Base-by-base conservation (phyloP, 768 basidiomycete species). In the Pleurotus tuoliensis region DNA sequence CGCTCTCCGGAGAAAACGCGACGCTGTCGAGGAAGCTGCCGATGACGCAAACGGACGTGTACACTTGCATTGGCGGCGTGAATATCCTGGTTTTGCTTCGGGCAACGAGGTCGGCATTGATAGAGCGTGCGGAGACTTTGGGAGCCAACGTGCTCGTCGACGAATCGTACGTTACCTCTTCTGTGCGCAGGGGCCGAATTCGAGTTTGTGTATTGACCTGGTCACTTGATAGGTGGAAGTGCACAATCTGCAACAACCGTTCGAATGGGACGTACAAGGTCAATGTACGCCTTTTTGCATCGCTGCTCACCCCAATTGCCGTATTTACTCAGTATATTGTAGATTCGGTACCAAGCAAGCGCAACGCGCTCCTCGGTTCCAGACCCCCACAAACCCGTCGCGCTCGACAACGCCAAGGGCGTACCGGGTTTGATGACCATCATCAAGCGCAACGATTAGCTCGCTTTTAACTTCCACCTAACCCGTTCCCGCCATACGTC, bases 401-500 rank as follows among this genome's bases (percentile, higher is more conserved):
- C 82, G 1, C 66, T 89, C 47, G 81, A 87, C 57, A 76, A 80
- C 57, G 82, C 79, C 48, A 78, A 72, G 61, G 77, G 80, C 59
- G 76, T 91, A 5, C 84, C 86, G 2, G 90, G 89, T 7, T 76
- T 90, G 27, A 92, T 91, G 90, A 90, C 86, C 39, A 81, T 90
- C 65, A 22, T 85, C 49, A 72, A 71, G 47, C 75, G 84, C 47
- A 73, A 66, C 56, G 64, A 68, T 47, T 58, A 66, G 51, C n/a
- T 68, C 27, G 4, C 46, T 47, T 47, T 3, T 9, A 34, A 34
- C 11, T 3, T 34, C 30, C 30, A 9, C 30, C 11, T 34, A 34
- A 3, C 30, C 30, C 11, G 30, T 34, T 34, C 11, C 30, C 30
- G 30, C 30, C 30, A 34, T 34, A 34, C 30, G 30, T 34, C 30